Base-by-base conservation (phyloP, 768 basidiomycete species). In the Clitopilus hobsonii region DNA sequence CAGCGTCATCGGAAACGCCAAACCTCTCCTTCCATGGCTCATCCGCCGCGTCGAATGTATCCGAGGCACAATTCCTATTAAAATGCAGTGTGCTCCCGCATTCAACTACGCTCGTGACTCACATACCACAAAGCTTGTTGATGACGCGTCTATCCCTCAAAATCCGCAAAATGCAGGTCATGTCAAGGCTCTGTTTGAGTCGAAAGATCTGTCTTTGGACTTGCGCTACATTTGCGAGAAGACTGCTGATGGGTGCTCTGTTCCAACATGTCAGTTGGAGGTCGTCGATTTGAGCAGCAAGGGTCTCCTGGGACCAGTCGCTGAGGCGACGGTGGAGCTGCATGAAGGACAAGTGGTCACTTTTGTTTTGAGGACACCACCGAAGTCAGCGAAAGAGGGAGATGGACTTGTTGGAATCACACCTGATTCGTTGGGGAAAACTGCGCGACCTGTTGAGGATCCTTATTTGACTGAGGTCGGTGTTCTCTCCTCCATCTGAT, bases 41-140 rank as follows among this genome's bases (percentile, higher is more conserved):
- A 77, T 92, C 55, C 85, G 93, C 1, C 85, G 88, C 49, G 83
- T 95, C 41, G 91, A 93, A 74, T 88, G 91, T 56, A 83, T 98
- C 60, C 88, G 96, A 16, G 96, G 96, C 0, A 79, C 66, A 6
- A 74, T 97, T 27, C 86, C 91, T 0, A 75, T 96, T 52, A 78
- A 83, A 55, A 79, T 98, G 69, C 91, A 98, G 72, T 94, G 92
- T 62, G 93, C 92, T 0, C 96, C 96, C 0, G 96, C 94, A 0
- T 99, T 99, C 83, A 88, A 97, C 69, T 99, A 99, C 63, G 94
- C 93, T 0, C 80, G 89, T 11, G 80, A 85, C 49, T 49, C 75
- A 2, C 96, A 98, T 68, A 81, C 76, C 6, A 88, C 89, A 0
- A 67, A 76, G 25, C 74, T 84, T 60, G 59, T 84, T 53, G 63